A percentile compares a stretch with the other conserved stretches of the same genome.
Conservation (phyloP, 306 rosid genomes). For the Vicia faba region DNA sequence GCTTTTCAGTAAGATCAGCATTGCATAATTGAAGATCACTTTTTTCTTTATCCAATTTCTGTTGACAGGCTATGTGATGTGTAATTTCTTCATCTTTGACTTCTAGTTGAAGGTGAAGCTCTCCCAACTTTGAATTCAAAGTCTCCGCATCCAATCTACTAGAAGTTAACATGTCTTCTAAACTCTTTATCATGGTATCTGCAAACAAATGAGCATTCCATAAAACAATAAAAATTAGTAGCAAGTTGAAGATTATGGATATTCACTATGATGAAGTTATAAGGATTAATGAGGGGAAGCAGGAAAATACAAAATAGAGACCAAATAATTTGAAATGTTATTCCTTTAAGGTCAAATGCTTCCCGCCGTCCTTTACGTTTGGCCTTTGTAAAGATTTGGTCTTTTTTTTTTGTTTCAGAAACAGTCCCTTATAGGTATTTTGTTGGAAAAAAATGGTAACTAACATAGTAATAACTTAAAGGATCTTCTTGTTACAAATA, state of each 20-base stretch:
- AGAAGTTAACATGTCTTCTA: constrained; percentile 59
- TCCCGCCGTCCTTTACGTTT: no score
- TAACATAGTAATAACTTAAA: no score
- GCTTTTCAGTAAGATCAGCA: constrained; percentile 54
- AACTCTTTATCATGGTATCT: constrained; percentile 66
- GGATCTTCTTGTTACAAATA: no score
- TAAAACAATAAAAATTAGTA: constrained; percentile 30
- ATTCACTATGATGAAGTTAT: constrained; percentile 22
- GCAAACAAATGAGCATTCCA: constrained; percentile 45
- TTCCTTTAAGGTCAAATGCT: no score
- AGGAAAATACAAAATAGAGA: not conserved
- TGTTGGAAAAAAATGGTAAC: no score
- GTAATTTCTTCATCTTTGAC: constrained; percentile 66
- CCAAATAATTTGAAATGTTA: constrained; percentile 3
- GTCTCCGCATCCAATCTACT: constrained; percentile 60
- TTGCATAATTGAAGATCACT: constrained; percentile 56
- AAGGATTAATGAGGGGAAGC: constrained; percentile 13
- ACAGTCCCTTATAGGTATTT: no score
- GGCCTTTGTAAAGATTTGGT: no score
- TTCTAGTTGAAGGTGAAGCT: constrained; percentile 57
- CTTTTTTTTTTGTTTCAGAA: no score
- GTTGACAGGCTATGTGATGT: constrained; percentile 45
- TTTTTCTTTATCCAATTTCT: constrained; percentile 63
- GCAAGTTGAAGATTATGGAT: constrained; percentile 16
- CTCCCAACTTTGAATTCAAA: constrained; percentile 63